These are phyloP conservation scores for Brachypodium distachyon DNA, from an alignment of 202 grass and related monocot genomes.

Conservation along the genomic window DNA sequence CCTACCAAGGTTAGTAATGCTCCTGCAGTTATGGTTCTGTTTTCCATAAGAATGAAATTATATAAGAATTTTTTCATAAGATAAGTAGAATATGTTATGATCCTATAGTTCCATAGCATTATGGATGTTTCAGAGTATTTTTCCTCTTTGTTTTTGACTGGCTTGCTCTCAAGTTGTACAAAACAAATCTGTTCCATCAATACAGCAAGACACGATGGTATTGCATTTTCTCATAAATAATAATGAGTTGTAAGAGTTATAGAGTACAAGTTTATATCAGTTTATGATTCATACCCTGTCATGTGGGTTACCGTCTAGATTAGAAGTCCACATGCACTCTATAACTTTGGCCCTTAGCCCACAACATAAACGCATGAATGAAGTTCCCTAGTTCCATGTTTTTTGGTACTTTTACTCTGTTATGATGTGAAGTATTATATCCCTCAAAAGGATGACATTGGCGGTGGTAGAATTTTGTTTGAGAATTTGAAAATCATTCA, in stretches of 20 bases:
- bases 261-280: not conserved
- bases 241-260: not conserved
- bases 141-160: not conserved
- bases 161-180: not conserved
- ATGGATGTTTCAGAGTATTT: not conserved
- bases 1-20: constrained; percentile 81
- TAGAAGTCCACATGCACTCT: not conserved
- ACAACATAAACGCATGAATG: not conserved
- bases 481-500: not conserved
- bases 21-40: not conserved
- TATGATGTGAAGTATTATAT: not conserved
- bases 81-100: not conserved
- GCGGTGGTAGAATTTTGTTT: not conserved
- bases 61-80: not conserved
- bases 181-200: not conserved
- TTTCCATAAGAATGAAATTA: not conserved
- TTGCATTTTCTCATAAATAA: not conserved
- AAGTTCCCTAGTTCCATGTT: not conserved
- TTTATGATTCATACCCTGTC: not conserved
- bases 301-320: not conserved
- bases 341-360: not conserved
- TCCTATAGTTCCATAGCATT: not conserved
- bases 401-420: not conserved
- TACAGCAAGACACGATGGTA: not conserved
- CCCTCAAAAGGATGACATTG: not conserved